A percentile compares a stretch with the other conserved stretches of the same genome.
Evolutionary conservation across 805 yeast species (phyloP).

Genomic region (Wickerhamiella musiphila): DNA sequence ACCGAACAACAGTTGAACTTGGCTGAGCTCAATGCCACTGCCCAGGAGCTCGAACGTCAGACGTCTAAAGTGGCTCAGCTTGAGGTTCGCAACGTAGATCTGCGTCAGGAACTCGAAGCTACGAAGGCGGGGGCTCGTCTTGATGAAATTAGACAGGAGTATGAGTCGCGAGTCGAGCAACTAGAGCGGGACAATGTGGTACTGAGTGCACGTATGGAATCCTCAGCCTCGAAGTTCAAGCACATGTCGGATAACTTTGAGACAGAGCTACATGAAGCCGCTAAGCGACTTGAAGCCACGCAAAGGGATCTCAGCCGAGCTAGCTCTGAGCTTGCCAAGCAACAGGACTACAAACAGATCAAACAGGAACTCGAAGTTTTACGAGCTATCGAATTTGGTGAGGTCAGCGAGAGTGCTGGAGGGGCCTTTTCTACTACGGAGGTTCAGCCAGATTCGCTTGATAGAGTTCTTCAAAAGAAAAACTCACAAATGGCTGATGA

Average conservation of each 20-base stretch:
- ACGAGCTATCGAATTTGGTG: slow-evolving; percentile 46
- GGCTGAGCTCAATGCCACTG: slow-evolving; percentile 41
- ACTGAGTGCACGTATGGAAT: slow-evolving; percentile 1
- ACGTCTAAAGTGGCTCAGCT: slow-evolving; percentile 51
- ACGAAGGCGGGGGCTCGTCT: slow-evolving; percentile 19
- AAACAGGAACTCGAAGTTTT: slow-evolving; percentile 54
- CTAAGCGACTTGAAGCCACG: slow-evolving; percentile 2
- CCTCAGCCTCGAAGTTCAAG: not conserved
- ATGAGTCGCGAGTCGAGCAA: slow-evolving; percentile 10
- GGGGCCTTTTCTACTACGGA: not conserved
- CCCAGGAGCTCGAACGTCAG: slow-evolving; percentile 56
- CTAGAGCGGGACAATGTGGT: slow-evolving; percentile 11
- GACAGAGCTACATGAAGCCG: not conserved
- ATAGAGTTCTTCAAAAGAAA: slow-evolving; percentile 4
- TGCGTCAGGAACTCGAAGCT: slow-evolving; percentile 48
- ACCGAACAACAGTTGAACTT: slow-evolving; percentile 7
- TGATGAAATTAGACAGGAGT: not conserved
- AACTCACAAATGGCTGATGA: slow-evolving; percentile 7
- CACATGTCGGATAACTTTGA: not conserved
- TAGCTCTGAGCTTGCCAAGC: slow-evolving; percentile 7
- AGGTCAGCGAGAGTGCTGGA: slow-evolving; percentile 1
- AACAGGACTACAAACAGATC: slow-evolving; percentile 53
- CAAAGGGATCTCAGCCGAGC: not conserved
- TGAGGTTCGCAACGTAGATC: slow-evolving; percentile 60
- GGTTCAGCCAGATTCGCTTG: too few species aligned